Conservation (phyloP, 73 alveolate species). For the Tetrahymena borealis region DNA sequence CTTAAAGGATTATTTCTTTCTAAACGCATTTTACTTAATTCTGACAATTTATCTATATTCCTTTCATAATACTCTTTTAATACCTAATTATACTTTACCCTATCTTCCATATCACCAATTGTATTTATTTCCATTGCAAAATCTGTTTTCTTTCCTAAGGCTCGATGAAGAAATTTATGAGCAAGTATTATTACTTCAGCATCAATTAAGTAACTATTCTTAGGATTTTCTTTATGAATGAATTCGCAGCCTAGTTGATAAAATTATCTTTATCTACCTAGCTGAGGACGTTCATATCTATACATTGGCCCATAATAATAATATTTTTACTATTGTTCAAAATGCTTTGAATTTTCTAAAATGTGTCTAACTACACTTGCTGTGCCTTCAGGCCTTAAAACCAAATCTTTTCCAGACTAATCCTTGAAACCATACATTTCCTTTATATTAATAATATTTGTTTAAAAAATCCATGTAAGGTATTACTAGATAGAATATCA, state of each 20-base stretch:
- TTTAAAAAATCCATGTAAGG: too few species aligned
- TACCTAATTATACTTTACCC: not conserved
- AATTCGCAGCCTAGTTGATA: constrained; percentile 30
- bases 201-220: not conserved
- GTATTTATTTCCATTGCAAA: constrained; percentile 3
- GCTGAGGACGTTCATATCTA: constrained; percentile 48
- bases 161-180: not conserved
- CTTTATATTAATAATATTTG: too few species aligned
- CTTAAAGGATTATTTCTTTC: constrained; percentile 37
- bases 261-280: constrained; percentile 44
- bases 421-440: constrained; percentile 44
- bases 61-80: not conserved
- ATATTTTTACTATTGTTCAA: not conserved
- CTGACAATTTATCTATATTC: not conserved
- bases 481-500: too few species aligned
- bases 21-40: constrained; percentile 1
- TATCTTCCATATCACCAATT: constrained; percentile 2
- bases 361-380: constrained; percentile 38
- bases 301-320: constrained; percentile 46
- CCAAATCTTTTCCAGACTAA: constrained; percentile 15
- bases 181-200: not conserved
- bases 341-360: not conserved
- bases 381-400: constrained; percentile 50
- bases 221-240: constrained; percentile 2
- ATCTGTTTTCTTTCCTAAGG: not conserved